phyloP scores from a whole-genome alignment of 768 basidiomycete species.

The Lepiota venenata region DNA sequence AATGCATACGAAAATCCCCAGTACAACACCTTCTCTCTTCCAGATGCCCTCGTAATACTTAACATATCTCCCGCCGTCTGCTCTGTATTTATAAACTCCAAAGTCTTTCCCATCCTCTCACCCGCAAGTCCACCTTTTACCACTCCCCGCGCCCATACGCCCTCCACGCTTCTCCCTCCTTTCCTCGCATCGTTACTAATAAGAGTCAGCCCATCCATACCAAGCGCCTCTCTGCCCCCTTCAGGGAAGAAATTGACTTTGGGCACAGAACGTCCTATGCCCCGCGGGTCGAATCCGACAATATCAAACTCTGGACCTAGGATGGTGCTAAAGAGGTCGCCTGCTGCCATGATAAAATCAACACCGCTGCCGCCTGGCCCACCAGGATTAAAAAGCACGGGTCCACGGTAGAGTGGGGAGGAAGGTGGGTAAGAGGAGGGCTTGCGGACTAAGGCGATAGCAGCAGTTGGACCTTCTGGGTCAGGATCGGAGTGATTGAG shows the following conservation, averaged over 20 bases:
- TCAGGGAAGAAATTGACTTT: constrained; percentile 31
- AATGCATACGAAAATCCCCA: constrained; percentile 28
- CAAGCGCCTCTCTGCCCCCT: constrained; percentile 15
- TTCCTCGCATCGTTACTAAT: no score
- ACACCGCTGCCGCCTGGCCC: constrained; percentile 47
- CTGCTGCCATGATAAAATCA: constrained; percentile 19
- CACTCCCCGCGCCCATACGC: no score
- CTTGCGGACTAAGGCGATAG: constrained; percentile 40
- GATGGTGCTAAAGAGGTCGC: constrained; percentile 22
- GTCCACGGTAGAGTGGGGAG: constrained; percentile 32
- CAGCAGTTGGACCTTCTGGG: constrained; percentile 26
- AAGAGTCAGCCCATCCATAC: constrained; percentile 14
- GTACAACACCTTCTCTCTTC: constrained; percentile 28
- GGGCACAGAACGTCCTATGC: constrained; percentile 32
- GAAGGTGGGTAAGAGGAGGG: constrained; percentile 21
- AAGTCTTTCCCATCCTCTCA: constrained; percentile 20
- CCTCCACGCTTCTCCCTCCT: no score
- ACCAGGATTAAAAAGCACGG: constrained; percentile 45
- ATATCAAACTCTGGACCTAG: constrained; percentile 43
- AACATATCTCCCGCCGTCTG: constrained; percentile 36
- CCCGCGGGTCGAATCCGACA: constrained; percentile 45
- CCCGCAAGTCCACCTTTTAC: constrained; percentile 11
- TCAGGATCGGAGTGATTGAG: constrained; percentile 39
- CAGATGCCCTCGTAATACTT: constrained; percentile 28
- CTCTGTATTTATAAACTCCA: constrained; percentile 27